phyloP scores from a whole-genome alignment of 768 basidiomycete species.

The Russula compacta region DNA sequence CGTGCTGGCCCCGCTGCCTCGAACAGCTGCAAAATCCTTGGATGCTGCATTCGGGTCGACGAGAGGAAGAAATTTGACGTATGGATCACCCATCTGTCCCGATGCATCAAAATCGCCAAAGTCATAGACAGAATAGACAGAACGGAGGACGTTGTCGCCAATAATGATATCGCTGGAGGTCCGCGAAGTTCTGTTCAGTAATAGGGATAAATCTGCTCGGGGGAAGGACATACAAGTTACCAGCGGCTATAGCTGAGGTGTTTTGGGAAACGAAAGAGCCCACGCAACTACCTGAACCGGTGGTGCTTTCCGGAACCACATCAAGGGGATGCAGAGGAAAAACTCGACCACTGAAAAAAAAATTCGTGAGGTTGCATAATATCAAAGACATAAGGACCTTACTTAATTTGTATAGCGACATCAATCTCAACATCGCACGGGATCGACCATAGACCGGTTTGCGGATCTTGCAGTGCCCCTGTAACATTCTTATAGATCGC shows the following conservation, averaged over 20 bases:
- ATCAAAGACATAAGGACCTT: conserved; percentile 20
- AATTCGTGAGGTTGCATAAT: not conserved
- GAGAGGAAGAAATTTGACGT: conserved; percentile 64
- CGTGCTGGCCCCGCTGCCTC: conserved; percentile 53
- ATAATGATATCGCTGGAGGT: conserved; percentile 64
- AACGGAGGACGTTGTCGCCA: conserved; percentile 77
- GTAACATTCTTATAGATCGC: conserved; percentile 59
- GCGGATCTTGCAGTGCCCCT: conserved; percentile 51
- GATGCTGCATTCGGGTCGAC: conserved; percentile 64
- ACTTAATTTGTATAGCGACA: conserved; percentile 74
- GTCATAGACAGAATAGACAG: conserved; percentile 75
- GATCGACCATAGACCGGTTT: conserved; percentile 54
- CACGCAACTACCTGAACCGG: conserved; percentile 45
- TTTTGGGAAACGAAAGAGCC: conserved; percentile 68
- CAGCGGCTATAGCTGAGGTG: conserved; percentile 42
- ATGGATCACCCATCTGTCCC: conserved; percentile 64
- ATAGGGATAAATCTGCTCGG: not conserved
- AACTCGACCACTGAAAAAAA: conserved; percentile 46
- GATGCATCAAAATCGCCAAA: conserved; percentile 67
- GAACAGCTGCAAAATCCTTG: conserved; percentile 53
- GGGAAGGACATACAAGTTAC: conserved; percentile 41
- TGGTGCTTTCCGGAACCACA: conserved; percentile 41
- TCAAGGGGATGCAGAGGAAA: conserved; percentile 79
- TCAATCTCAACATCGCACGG: conserved; percentile 71
- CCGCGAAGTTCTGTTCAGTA: conserved; percentile 5